Conservation (phyloP, 179 eudicot species). For the Beta macrorhiza region DNA sequence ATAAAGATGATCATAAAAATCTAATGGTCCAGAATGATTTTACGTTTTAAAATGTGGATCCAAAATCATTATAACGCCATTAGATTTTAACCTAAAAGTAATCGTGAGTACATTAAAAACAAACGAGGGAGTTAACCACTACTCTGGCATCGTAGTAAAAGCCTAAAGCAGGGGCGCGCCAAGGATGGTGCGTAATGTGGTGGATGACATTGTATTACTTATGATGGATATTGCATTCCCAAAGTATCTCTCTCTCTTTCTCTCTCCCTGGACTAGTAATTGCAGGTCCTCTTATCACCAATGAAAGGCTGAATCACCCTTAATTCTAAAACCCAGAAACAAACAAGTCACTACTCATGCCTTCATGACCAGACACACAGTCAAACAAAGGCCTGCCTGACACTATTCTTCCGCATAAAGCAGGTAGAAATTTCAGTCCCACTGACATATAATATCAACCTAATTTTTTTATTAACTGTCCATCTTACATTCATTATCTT, state of each 20-base stretch:
- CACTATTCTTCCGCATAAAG: conserved; percentile 20
- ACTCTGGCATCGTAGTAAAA: no score
- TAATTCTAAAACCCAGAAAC: neutral
- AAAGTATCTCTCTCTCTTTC: neutral
- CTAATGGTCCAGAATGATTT: no score
- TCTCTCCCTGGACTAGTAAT: neutral
- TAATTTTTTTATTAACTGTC: neutral
- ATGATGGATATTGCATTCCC: no score
- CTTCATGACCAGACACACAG: conserved; percentile 31
- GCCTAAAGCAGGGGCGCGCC: no score
- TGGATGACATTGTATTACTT: no score
- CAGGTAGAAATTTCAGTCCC: conserved; percentile 20
- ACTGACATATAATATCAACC: conserved; percentile 14
- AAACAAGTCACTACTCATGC: conserved; percentile 15
- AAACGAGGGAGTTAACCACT: no score
- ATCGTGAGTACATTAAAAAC: no score
- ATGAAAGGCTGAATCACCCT: conserved; percentile 25
- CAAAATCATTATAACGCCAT: no score
- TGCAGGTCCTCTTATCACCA: conserved; percentile 22
- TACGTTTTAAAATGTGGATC: no score
- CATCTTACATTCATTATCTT: neutral
- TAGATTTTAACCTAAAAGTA: no score
- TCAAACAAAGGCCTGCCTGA: conserved; percentile 34
- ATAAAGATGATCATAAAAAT: no score
- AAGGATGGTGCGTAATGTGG: no score